Evolutionary conservation across 805 yeast genomes (phyloP), one percentile per base, ranked within the genome.

Genomic region (Saitoella complicata): DNA sequence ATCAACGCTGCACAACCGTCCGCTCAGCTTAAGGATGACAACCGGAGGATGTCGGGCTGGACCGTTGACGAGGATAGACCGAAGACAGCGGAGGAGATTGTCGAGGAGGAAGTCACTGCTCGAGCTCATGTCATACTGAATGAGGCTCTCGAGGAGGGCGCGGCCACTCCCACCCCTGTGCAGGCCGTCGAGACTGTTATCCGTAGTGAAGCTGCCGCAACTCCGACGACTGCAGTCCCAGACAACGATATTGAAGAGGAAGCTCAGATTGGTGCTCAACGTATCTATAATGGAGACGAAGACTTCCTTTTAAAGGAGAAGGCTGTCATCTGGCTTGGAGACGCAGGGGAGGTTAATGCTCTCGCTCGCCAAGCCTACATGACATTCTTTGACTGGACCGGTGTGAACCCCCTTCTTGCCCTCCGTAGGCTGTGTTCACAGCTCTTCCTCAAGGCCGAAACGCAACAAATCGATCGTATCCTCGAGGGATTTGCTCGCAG

Each of bases 371-470:
- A 32, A 9, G 40, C 33, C 33, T 69, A 65, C 52, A 56, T 72
- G 59, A 43, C 49, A 2, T 49, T 68, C 10, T 64, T 70, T 44
- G 54, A 59, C 37, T 72, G 71, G 44, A 62, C 70, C 58, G 68
- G 69, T 41, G 53, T 65, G n/a, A 71, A 73, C 46, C 61, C 84
- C 40, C 62, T 82, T 38, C 58, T 60, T 2, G 66, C 85, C 1
- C 67, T 85, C 11, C 64, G 85, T 32, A 59, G 60, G 39, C 63
- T 84, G 32, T 83, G 93, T 51, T 68, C 71, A 36, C 72, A 69
- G 51, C 56, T 84, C n/a, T 80, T 78, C 60, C 68, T 85, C 53
- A 75, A 75, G 55, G 94, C 88, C 5, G 94, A 85, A 61, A 76
- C 91, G 2, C 87, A 80, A 53, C 80, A 79, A 54, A 75, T 84